Evolutionary conservation across 768 basidiomycete genomes (phyloP).

Genomic region (Pleurotus sapidus): DNA sequence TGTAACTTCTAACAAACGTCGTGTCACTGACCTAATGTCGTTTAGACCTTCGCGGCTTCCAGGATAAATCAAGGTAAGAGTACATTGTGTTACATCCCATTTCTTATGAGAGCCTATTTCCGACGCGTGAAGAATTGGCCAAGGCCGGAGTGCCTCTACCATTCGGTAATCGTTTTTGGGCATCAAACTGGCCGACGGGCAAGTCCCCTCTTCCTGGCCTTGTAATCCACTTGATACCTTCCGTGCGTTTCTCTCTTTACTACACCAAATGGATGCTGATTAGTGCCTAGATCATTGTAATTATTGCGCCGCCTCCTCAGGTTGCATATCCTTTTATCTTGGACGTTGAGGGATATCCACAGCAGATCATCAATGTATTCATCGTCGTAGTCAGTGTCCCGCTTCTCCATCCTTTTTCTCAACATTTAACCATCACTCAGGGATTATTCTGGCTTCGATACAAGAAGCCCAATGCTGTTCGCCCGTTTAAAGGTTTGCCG

Average conservation of each 20-base stretch:
- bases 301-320: conserved; percentile 47
- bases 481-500: conserved; percentile 51
- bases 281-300: conserved; percentile 34
- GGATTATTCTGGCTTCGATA: conserved; percentile 58
- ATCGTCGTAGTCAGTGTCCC: conserved; percentile 43
- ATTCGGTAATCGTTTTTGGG: conserved; percentile 58
- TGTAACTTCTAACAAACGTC: too few relatives aligned
- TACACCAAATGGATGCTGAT: neutral
- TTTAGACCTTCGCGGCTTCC: conserved; percentile 46
- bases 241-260: conserved; percentile 23
- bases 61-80: conserved; percentile 48
- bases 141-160: conserved; percentile 62
- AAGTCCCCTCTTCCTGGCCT: conserved; percentile 55
- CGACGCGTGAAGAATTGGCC: conserved; percentile 42
- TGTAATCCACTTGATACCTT: conserved; percentile 52
- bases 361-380: conserved; percentile 55
- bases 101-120: neutral
- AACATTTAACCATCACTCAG: conserved; percentile 16
- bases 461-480: conserved; percentile 38
- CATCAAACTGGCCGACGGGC: conserved; percentile 59
- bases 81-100: neutral
- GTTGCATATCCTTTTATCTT: conserved; percentile 63
- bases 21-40: neutral
- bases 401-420: neutral
- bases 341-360: conserved; percentile 51